Percentiles rank a stretch among this genome's conserved stretches.
phyloP scores from a whole-genome alignment of 495 filamentous ascomycete genomes.

The Tuber umbilicatum region DNA sequence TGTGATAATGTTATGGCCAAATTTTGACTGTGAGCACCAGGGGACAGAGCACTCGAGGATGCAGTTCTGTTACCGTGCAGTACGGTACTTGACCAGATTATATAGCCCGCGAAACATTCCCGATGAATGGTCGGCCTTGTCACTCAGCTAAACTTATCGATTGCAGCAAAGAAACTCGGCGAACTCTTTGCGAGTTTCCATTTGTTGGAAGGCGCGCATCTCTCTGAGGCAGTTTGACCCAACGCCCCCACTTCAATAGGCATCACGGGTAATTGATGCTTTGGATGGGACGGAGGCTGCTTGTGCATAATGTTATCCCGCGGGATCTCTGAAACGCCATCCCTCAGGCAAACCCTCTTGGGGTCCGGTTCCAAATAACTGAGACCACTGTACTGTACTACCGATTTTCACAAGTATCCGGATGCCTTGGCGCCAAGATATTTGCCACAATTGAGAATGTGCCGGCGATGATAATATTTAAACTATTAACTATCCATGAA shows the following conservation, averaged over 20 bases:
- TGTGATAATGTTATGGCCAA: neutral
- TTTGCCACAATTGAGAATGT: too few species aligned
- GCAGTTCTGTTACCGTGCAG: neutral
- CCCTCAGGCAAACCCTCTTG: neutral
- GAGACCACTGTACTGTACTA: too few species aligned
- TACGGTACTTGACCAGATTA: neutral
- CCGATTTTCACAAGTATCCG: too few species aligned
- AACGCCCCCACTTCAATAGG: neutral
- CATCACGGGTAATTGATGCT: neutral
- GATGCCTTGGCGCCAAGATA: too few species aligned
- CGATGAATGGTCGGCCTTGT: neutral
- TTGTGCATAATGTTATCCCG: neutral
- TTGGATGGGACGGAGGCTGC: neutral
- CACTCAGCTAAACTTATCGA: neutral
- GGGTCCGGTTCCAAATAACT: neutral
- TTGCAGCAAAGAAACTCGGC: neutral
- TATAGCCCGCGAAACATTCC: neutral
- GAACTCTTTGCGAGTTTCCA: neutral
- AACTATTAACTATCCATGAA: too few species aligned
- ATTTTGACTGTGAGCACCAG: neutral
- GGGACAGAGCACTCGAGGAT: neutral
- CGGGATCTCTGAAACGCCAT: neutral
- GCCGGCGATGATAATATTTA: too few species aligned
- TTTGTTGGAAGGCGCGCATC: neutral
- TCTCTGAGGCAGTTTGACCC: neutral